These are phyloP conservation scores for Penicillium brasilianum DNA, from an alignment of 2,329 filamentous ascomycete genomes.

Conservation along the genomic window DNA sequence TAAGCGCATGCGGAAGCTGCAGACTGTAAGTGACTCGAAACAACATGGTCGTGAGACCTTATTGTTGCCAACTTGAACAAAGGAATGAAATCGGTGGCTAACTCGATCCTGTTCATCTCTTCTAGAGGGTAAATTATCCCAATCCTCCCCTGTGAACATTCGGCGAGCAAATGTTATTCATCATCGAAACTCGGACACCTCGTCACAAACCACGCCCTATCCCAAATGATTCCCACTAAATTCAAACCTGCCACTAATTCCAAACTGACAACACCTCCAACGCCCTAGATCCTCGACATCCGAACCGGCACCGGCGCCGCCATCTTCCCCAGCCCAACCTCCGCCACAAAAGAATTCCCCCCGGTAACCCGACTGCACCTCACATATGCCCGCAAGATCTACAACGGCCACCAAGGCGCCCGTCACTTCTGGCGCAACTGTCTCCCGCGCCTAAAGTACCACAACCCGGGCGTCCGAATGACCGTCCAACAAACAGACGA, in stretches of 20 bases:
- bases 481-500: conserved; percentile 72
- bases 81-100: conserved; percentile 6
- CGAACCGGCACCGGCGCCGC: conserved; percentile 83
- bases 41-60: not conserved
- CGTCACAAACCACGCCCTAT: not conserved
- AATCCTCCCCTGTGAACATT: conserved; percentile 3
- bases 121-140: conserved; percentile 36
- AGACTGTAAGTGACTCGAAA: conserved; percentile 60
- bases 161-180: conserved; percentile 9
- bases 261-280: not conserved
- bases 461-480: conserved; percentile 87
- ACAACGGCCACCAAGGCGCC: conserved; percentile 46
- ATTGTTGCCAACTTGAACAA: not conserved
- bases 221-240: not conserved
- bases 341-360: conserved; percentile 41
- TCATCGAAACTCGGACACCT: conserved; percentile 3
- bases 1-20: conserved; percentile 75
- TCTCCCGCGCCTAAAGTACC: conserved; percentile 87
- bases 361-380: conserved; percentile 51
- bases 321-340: conserved; percentile 63
- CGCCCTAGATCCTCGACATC: conserved; percentile 71
- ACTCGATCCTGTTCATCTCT: conserved; percentile 27
- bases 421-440: conserved; percentile 89
- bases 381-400: conserved; percentile 51
- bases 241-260: not conserved